phyloP scores from a whole-genome alignment of 306 rosid genomes.

The Cicer arietinum region DNA sequence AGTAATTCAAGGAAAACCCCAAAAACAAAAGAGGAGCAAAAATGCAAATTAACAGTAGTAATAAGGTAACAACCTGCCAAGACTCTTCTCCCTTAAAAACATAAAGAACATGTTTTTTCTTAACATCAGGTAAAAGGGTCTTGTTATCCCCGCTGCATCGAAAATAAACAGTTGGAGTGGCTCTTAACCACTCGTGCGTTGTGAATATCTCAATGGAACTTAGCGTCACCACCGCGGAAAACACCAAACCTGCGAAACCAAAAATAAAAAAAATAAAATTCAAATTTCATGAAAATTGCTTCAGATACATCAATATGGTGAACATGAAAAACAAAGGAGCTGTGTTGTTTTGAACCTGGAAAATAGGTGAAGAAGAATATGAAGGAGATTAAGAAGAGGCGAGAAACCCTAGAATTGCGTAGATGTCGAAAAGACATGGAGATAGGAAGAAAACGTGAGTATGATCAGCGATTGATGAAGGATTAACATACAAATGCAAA shows the following conservation, averaged over 20 bases:
- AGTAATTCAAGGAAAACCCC: not conserved
- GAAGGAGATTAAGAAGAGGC: conserved; percentile 46
- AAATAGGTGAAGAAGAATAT: conserved; percentile 51
- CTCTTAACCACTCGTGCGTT: conserved; percentile 71
- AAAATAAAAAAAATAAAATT: not conserved
- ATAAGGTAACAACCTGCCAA: conserved; percentile 75
- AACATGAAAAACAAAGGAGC: not conserved
- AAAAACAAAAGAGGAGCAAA: not conserved
- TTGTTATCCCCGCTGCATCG: conserved; percentile 69
- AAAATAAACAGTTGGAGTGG: conserved; percentile 75
- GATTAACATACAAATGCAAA: not conserved
- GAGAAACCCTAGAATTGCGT: conserved; percentile 43
- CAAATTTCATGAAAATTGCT: not conserved
- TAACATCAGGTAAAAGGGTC: conserved; percentile 73
- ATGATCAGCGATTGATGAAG: not conserved
- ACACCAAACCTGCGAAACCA: conserved; percentile 53
- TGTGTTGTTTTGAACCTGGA: conserved; percentile 6
- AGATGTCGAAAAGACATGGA: conserved; percentile 59
- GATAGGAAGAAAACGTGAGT: conserved; percentile 45
- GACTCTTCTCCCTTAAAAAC: conserved; percentile 85
- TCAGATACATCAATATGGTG: not conserved
- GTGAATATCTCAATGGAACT: conserved; percentile 70
- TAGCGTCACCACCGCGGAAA: conserved; percentile 72
- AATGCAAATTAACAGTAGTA: not conserved
- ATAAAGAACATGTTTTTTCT: conserved; percentile 56